These are phyloP conservation scores for Schizophyllum amplum DNA, from an alignment of 1,284 basidiomycete genomes.

Conservation along the genomic window DNA sequence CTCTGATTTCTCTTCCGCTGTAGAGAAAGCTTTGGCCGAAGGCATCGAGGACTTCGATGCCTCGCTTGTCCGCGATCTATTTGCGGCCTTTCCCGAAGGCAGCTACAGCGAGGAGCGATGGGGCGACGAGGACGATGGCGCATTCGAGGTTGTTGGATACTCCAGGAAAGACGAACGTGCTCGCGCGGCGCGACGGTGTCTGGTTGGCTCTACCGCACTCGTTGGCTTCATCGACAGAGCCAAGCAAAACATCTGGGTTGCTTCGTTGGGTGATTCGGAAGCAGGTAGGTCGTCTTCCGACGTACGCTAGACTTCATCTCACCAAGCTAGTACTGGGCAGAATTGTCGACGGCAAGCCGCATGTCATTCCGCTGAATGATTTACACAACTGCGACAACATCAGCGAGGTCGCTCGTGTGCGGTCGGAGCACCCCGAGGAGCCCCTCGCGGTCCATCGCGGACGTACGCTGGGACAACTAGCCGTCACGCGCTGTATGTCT, in stretches of 20 bases:
- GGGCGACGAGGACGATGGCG: slow-evolving; percentile 2
- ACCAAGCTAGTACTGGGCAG: slow-evolving; percentile 6
- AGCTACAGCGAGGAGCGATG: slow-evolving; percentile 4
- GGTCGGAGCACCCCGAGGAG: slow-evolving; percentile 10
- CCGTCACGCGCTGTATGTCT: slow-evolving; percentile 9
- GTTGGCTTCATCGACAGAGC: slow-evolving; percentile 11
- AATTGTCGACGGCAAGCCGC: slow-evolving; percentile 3
- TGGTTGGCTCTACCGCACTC: slow-evolving; percentile 12
- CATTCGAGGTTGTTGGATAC: slow-evolving; percentile 5
- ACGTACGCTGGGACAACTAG: slow-evolving; percentile 4
- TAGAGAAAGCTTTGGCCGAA: slow-evolving; percentile 2
- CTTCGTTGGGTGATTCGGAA: slow-evolving; percentile 11
- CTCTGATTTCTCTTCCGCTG: not conserved
- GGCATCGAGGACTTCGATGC: slow-evolving; percentile 8
- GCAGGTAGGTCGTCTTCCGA: slow-evolving; percentile 4
- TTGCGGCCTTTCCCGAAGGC: slow-evolving; percentile 2
- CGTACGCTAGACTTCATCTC: not conserved
- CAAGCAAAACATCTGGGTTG: slow-evolving; percentile 8
- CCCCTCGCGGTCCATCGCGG: not conserved
- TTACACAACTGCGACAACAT: slow-evolving; percentile 8
- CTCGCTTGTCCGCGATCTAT: slow-evolving; percentile 3
- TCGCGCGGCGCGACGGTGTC: slow-evolving; percentile 2
- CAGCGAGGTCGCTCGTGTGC: slow-evolving; percentile 6
- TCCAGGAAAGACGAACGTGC: not conserved
- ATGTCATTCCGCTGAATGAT: slow-evolving; percentile 5